Percentiles rank a stretch among this genome's conserved stretches.
Conservation (phyloP, 371 early-diverging fungal genomes). For the Gilbertella persicaria region DNA sequence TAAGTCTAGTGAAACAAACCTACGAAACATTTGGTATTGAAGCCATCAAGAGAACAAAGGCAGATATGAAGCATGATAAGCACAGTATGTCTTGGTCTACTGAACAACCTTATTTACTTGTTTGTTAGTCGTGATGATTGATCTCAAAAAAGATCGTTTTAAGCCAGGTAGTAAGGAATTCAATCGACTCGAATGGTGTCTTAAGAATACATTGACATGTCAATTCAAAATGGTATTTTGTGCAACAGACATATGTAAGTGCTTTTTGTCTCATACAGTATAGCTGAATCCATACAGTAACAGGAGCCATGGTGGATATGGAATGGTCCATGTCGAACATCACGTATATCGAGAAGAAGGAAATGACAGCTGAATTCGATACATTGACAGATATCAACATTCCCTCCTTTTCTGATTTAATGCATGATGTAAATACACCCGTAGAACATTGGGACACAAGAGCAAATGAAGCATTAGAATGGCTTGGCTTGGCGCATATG, state of each 20-base stretch:
- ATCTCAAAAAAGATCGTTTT: conserved; percentile 40
- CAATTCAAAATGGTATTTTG: conserved; percentile 48
- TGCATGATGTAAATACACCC: conserved; percentile 16
- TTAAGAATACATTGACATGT: conserved; percentile 49
- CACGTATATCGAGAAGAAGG: conserved; percentile 14
- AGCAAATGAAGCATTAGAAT: conserved; percentile 55
- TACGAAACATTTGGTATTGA: conserved; percentile 61
- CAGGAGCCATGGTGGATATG: conserved; percentile 35
- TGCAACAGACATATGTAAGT: conserved; percentile 40
- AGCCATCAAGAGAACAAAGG: conserved; percentile 31
- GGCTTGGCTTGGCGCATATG: conserved; percentile 62
- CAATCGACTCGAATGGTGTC: conserved; percentile 58
- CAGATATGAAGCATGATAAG: conserved; percentile 47
- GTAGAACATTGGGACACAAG: conserved; percentile 36
- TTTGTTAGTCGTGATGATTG: conserved; percentile 46
- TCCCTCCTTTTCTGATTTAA: conserved; percentile 30
- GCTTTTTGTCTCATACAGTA: background rate
- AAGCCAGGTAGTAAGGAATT: conserved; percentile 50
- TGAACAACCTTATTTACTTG: no score
- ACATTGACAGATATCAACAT: conserved; percentile 28
- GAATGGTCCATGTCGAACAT: conserved; percentile 22
- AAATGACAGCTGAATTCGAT: conserved; percentile 22
- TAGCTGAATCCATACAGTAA: conserved; percentile 15
- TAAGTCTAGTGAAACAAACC: conserved; percentile 57
- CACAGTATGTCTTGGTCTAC: no score